Evolutionary conservation across 768 basidiomycete genomes (phyloP).

Genomic region (Phlebiopsis gigantea): DNA sequence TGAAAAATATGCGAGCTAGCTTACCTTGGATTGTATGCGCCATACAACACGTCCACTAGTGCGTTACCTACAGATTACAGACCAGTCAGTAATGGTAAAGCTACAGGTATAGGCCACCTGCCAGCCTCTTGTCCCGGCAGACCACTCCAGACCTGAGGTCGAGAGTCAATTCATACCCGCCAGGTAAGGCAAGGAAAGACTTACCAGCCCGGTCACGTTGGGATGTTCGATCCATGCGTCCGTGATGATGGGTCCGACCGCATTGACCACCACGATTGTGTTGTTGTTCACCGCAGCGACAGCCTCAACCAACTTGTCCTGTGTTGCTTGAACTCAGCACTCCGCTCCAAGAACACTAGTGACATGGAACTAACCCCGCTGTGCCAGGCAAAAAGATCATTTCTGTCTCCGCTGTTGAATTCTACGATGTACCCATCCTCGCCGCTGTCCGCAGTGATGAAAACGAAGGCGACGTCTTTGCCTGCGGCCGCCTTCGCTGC

Average conservation of each 20-base stretch:
- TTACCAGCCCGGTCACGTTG: constrained; percentile 27
- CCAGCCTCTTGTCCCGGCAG: constrained; percentile 45
- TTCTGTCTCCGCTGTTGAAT: constrained; percentile 28
- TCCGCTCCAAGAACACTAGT: too few relatives aligned
- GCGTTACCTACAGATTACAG: constrained; percentile 18
- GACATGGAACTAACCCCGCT: constrained; percentile 20
- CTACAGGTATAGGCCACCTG: constrained; percentile 15
- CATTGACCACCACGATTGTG: constrained; percentile 64
- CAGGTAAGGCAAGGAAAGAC: too few relatives aligned
- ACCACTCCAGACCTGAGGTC: constrained; percentile 29
- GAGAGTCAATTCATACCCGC: background rate
- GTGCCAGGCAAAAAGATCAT: constrained; percentile 24
- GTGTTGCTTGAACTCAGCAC: too few relatives aligned
- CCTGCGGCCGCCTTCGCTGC: constrained; percentile 40
- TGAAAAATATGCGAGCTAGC: background rate
- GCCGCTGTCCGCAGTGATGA: constrained; percentile 40
- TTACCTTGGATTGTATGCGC: constrained; percentile 45
- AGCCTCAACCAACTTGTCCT: constrained; percentile 32
- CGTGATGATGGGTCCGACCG: constrained; percentile 50
- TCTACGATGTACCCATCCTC: constrained; percentile 27
- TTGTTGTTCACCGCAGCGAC: constrained; percentile 51
- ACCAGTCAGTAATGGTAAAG: too few relatives aligned
- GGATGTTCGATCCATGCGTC: constrained; percentile 42
- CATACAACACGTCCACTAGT: constrained; percentile 45
- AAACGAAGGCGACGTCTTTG: constrained; percentile 49